Conservation (phyloP, 23 red algal species). For the Cyanidiococcus yangmingshanensis region DNA sequence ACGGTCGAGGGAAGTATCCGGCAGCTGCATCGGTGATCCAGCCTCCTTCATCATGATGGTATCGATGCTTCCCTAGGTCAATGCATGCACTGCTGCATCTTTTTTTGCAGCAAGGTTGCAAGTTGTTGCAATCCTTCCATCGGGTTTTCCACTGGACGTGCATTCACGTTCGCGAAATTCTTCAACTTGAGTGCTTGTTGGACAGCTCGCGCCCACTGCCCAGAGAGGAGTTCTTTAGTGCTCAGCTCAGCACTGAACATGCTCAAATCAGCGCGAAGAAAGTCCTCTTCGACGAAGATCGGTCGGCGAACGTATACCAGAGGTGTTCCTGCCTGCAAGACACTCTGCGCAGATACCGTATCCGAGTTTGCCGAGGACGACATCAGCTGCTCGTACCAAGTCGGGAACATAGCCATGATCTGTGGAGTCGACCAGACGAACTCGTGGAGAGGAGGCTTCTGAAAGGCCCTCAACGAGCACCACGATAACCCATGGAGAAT, state of each 20-base stretch:
- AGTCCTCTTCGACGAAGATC: not conserved
- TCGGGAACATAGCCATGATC: not conserved
- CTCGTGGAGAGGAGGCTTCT: not conserved
- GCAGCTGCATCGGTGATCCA: too few species aligned
- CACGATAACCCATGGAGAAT: not conserved
- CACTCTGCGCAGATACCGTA: constrained; percentile 9
- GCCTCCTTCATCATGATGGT: too few species aligned
- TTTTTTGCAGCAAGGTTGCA: too few species aligned
- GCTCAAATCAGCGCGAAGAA: not conserved
- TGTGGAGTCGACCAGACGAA: not conserved
- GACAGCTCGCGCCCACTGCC: not conserved
- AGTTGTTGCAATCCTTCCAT: too few species aligned
- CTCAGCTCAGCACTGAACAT: not conserved
- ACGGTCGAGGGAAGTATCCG: too few species aligned
- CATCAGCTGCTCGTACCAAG: not conserved
- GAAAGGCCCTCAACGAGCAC: not conserved
- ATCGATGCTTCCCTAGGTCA: too few species aligned
- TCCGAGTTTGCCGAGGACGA: constrained; percentile 17
- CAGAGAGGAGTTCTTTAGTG: not conserved
- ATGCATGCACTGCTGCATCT: too few species aligned
- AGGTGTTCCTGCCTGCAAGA: not conserved
- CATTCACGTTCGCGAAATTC: too few species aligned
- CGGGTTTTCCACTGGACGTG: too few species aligned
- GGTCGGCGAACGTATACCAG: constrained; percentile 8
- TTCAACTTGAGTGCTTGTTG: not conserved